Conservation (phyloP, 805 yeast species). For the Alloascoidea hylecoeti region DNA sequence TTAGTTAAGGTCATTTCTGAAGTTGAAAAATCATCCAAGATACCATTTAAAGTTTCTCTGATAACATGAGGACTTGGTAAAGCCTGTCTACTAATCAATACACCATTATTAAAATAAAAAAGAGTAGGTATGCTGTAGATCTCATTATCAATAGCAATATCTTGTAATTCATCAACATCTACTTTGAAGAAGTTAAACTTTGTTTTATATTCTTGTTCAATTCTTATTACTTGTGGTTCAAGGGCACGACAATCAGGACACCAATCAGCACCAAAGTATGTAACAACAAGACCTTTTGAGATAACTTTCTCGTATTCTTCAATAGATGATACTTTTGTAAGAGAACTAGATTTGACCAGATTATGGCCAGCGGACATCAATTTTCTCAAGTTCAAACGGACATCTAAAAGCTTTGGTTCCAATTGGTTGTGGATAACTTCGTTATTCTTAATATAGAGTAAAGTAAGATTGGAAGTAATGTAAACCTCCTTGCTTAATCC, state of each 20-base stretch:
- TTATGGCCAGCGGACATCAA: too few relatives aligned
- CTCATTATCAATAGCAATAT: constrained; percentile 56
- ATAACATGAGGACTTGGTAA: neutral
- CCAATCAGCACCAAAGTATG: constrained; percentile 96
- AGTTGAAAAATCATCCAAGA: too few relatives aligned
- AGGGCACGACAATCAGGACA: constrained; percentile 98
- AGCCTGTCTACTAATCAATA: neutral
- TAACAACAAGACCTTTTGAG: constrained; percentile 62
- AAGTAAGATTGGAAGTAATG: too few relatives aligned
- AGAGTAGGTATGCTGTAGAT: constrained; percentile 57
- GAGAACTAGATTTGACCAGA: too few relatives aligned
- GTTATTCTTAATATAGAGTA: too few relatives aligned
- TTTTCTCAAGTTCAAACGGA: too few relatives aligned
- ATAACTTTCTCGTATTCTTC: constrained; percentile 57
- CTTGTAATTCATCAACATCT: constrained; percentile 76
- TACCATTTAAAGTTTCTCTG: neutral
- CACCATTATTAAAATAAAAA: constrained; percentile 69
- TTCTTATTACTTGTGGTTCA: constrained; percentile 72
- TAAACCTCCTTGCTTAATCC: too few relatives aligned
- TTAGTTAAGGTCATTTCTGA: too few relatives aligned
- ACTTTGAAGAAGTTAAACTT: constrained; percentile 72
- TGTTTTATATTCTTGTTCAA: constrained; percentile 28
- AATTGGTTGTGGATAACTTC: too few relatives aligned
- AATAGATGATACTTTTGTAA: neutral
- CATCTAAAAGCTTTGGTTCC: too few relatives aligned